phyloP scores from a whole-genome alignment of 129 eudicot species.

The Lactuca saligna region DNA sequence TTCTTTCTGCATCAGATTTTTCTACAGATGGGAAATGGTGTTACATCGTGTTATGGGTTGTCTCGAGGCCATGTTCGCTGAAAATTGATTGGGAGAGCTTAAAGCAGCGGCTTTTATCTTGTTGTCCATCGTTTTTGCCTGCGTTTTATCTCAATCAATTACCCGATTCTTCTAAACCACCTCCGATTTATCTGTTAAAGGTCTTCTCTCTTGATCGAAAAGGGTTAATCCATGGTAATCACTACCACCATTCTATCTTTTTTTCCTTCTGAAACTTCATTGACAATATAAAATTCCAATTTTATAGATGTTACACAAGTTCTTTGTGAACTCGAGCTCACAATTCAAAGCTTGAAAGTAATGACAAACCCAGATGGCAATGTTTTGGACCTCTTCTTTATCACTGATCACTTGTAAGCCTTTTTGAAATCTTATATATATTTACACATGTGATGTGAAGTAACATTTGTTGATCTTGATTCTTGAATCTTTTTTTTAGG shows the following conservation, averaged over 20 bases:
- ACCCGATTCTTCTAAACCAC: slow-evolving; percentile 32
- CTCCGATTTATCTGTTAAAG: slow-evolving; percentile 59
- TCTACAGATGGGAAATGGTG: slow-evolving; percentile 86
- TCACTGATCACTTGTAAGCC: slow-evolving; percentile 70
- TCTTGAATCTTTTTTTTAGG: slow-evolving; percentile 44
- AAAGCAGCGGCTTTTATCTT: slow-evolving; percentile 56
- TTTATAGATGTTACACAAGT: slow-evolving; percentile 66
- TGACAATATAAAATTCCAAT: not conserved
- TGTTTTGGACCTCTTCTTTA: slow-evolving; percentile 78
- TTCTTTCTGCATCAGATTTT: slow-evolving; percentile 41
- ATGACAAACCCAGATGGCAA: slow-evolving; percentile 85
- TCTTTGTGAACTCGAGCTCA: slow-evolving; percentile 63
- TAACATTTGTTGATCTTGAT: not conserved
- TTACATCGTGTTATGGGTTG: slow-evolving; percentile 70
- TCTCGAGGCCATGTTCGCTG: slow-evolving; percentile 47
- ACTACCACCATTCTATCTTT: not conserved
- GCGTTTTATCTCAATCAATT: slow-evolving; percentile 56
- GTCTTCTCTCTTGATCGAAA: slow-evolving; percentile 65
- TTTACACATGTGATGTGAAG: not conserved
- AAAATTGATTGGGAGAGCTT: slow-evolving; percentile 63
- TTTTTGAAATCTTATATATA: not conserved
- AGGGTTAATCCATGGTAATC: slow-evolving; percentile 71
- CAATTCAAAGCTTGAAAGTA: slow-evolving; percentile 74
- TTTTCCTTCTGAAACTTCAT: not conserved
- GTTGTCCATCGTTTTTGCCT: slow-evolving; percentile 60